Conservation (phyloP, 768 basidiomycete species). For the Tephrocybe sp. region DNA sequence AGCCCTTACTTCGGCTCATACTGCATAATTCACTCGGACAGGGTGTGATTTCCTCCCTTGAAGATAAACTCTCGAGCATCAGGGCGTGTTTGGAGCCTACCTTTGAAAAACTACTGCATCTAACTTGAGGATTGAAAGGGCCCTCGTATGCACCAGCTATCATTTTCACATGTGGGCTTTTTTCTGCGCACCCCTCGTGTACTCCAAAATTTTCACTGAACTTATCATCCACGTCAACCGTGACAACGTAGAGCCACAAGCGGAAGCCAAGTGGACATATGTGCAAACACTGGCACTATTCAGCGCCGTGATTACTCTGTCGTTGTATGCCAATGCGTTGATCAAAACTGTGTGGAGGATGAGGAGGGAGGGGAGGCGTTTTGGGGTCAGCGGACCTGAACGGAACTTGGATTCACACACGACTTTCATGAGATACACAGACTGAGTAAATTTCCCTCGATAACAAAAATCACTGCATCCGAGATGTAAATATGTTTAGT, state of each 20-base stretch:
- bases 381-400: too few species aligned
- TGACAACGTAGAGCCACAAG: not conserved
- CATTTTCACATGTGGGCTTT: not conserved
- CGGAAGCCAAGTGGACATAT: conserved; percentile 4
- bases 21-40: too few species aligned
- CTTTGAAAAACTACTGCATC: not conserved
- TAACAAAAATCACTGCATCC: too few species aligned
- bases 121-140: not conserved
- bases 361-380: not conserved
- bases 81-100: too few species aligned
- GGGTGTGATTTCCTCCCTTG: too few species aligned
- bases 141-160: not conserved
- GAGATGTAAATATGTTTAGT: too few species aligned
- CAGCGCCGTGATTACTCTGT: not conserved
- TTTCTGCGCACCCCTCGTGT: conserved; percentile 3
- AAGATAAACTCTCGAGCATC: too few species aligned
- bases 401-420: too few species aligned
- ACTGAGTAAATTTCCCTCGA: too few species aligned
- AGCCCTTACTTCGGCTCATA: too few species aligned
- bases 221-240: conserved; percentile 3
- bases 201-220: conserved; percentile 3
- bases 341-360: not conserved
- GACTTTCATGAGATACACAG: too few species aligned
- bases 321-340: not conserved
- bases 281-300: conserved; percentile 2